phyloP scores from a whole-genome alignment of 2,329 filamentous ascomycete species.

The Trichoderma sp. region DNA sequence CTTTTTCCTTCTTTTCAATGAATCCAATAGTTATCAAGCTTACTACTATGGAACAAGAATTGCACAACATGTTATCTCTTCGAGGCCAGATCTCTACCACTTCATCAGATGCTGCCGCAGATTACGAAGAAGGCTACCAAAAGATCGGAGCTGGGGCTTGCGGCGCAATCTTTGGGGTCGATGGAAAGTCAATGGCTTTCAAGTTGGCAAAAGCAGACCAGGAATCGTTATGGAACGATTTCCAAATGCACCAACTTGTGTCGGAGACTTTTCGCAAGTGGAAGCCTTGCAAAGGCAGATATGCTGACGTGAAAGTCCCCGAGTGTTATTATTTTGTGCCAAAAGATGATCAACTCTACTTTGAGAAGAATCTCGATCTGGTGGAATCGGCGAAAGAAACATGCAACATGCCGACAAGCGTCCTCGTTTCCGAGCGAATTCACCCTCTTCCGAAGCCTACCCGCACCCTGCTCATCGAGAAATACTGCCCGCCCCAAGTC shows the following conservation, averaged over 20 bases:
- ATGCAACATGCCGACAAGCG: conserved; percentile 32
- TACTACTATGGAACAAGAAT: not conserved
- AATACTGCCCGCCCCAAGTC: conserved; percentile 29
- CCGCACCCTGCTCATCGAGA: conserved; percentile 33
- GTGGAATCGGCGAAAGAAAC: conserved; percentile 14
- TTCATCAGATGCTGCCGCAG: not conserved
- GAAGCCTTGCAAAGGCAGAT: not conserved
- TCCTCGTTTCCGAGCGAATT: conserved; percentile 35
- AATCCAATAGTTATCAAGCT: not conserved
- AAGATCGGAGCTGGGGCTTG: conserved; percentile 36
- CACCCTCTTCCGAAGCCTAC: conserved; percentile 33
- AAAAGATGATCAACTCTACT: not conserved
- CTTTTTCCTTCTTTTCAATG: not conserved
- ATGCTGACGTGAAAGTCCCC: conserved; percentile 25
- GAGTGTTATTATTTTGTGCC: conserved; percentile 16
- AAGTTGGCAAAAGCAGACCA: conserved; percentile 32
- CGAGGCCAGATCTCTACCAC: not conserved
- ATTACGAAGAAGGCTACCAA: not conserved
- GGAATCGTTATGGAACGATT: conserved; percentile 29
- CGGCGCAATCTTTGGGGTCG: conserved; percentile 30
- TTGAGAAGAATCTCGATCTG: conserved; percentile 21
- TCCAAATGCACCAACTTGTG: conserved; percentile 5
- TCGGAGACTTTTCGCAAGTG: not conserved
- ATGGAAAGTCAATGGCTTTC: conserved; percentile 10
- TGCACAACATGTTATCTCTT: not conserved